Conservation (phyloP, 2,329 filamentous ascomycete genomes). For the Aspergillus bombycis region DNA sequence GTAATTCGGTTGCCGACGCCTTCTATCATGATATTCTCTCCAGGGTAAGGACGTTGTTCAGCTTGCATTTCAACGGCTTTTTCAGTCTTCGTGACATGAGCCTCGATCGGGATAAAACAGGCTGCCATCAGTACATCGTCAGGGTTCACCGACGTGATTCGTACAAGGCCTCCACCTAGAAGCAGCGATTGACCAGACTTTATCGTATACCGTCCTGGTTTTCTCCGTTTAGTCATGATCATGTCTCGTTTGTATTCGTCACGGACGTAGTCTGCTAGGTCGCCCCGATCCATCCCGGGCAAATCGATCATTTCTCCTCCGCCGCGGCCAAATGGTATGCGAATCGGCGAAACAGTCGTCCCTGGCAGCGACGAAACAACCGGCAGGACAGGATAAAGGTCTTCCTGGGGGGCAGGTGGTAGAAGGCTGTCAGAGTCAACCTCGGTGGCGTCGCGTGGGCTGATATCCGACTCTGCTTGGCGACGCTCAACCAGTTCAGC, state of each 20-base stretch:
- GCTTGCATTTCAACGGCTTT: conserved; percentile 77
- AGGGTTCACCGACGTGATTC: conserved; percentile 75
- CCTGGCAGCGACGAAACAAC: conserved; percentile 84
- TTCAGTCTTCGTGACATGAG: conserved; percentile 76
- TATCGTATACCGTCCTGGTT: conserved; percentile 72
- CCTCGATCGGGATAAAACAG: conserved; percentile 77
- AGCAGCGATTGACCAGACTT: conserved; percentile 79
- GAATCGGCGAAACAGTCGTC: conserved; percentile 92
- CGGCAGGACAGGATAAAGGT: conserved; percentile 80
- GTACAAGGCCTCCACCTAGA: conserved; percentile 81
- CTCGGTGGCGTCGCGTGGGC: conserved; percentile 20
- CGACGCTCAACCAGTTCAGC: conserved; percentile 38
- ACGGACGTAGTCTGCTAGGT: conserved; percentile 71
- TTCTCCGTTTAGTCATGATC: conserved; percentile 76
- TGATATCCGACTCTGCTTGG: conserved; percentile 22
- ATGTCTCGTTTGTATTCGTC: conserved; percentile 67
- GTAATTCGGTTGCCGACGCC: conserved; percentile 62
- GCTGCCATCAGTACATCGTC: conserved; percentile 75
- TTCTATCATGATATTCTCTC: conserved; percentile 66
- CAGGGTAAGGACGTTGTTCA: conserved; percentile 61
- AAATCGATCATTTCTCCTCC: conserved; percentile 92
- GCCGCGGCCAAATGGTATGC: conserved; percentile 83
- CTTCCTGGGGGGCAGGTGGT: conserved; percentile 74
- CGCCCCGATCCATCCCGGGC: conserved; percentile 77
- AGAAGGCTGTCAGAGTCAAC: conserved; percentile 59